phyloP scores from a whole-genome alignment of 2,329 filamentous ascomycete species.

The Botrytis galanthina region DNA sequence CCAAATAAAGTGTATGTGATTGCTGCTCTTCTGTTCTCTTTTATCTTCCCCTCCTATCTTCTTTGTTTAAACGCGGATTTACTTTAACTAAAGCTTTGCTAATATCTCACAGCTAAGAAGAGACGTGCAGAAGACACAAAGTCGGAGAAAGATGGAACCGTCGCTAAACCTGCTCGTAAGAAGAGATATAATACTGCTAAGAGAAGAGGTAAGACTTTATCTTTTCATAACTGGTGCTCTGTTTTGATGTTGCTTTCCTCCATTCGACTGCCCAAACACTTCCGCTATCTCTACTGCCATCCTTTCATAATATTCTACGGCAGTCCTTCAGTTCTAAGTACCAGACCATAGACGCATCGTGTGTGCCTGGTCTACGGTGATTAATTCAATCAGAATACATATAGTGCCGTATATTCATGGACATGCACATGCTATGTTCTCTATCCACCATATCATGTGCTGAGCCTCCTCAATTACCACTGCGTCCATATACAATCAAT shows the following conservation, averaged over 20 bases:
- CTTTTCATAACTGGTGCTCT: neutral
- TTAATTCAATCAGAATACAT: no score
- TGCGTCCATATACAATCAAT: neutral
- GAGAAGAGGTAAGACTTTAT: neutral
- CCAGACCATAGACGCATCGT: no score
- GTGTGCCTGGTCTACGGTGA: no score
- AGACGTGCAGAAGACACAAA: neutral
- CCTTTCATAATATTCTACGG: no score
- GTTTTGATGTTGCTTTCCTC: neutral
- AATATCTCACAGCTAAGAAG: neutral
- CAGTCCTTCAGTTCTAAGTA: no score
- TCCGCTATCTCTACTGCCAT: neutral
- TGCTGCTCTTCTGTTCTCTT: neutral
- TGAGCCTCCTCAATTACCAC: neutral
- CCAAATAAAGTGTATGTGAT: neutral
- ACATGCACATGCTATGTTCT: no score
- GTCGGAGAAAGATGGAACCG: neutral
- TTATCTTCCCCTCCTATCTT: accelerated
- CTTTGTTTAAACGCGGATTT: neutral
- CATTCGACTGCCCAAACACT: neutral
- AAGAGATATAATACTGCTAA: neutral
- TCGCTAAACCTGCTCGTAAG: neutral
- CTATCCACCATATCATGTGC: no score
- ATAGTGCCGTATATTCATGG: no score
- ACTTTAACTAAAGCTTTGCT: neutral